phyloP scores from a whole-genome alignment of 768 basidiomycete genomes.

The Mycena albidolilacea region DNA sequence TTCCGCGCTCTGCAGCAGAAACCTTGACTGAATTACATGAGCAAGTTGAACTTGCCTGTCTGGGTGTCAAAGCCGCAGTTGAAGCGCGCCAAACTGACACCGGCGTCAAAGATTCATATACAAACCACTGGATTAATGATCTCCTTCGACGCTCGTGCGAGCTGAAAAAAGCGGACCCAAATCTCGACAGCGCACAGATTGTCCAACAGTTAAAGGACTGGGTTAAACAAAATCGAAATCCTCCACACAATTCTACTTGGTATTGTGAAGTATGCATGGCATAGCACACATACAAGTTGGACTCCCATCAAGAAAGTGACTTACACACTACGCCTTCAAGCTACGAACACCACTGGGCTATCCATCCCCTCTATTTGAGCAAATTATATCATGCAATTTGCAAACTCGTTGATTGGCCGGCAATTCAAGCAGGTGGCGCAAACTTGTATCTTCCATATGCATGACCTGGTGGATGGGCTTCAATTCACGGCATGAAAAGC shows the following conservation, averaged over 20 bases:
- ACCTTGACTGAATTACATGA: conserved; percentile 43
- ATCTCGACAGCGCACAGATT: conserved; percentile 38
- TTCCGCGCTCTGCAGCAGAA: conserved; percentile 37
- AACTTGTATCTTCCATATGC: conserved; percentile 53
- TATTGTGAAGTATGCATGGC: conserved; percentile 60
- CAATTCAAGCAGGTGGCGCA: conserved; percentile 60
- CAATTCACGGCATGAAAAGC: conserved; percentile 49
- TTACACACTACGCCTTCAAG: conserved; percentile 50
- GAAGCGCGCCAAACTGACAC: conserved; percentile 47
- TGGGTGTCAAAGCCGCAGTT: conserved; percentile 48
- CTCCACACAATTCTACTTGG: conserved; percentile 63
- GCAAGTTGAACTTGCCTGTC: conserved; percentile 51
- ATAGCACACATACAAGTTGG: conserved; percentile 50
- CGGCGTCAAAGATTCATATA: conserved; percentile 57
- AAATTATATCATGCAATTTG: conserved; percentile 60
- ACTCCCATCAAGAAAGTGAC: conserved; percentile 42
- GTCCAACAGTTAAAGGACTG: conserved; percentile 45
- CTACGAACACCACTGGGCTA: conserved; percentile 49
- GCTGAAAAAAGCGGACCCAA: background rate
- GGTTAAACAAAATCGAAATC: conserved; percentile 53
- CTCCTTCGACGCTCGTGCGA: conserved; percentile 38
- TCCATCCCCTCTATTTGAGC: conserved; percentile 53
- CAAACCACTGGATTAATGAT: conserved; percentile 55
- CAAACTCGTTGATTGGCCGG: conserved; percentile 57
- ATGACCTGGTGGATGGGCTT: conserved; percentile 46